Base-by-base conservation (phyloP, 1,284 basidiomycete species). In the Heterobasidion occidentale region DNA sequence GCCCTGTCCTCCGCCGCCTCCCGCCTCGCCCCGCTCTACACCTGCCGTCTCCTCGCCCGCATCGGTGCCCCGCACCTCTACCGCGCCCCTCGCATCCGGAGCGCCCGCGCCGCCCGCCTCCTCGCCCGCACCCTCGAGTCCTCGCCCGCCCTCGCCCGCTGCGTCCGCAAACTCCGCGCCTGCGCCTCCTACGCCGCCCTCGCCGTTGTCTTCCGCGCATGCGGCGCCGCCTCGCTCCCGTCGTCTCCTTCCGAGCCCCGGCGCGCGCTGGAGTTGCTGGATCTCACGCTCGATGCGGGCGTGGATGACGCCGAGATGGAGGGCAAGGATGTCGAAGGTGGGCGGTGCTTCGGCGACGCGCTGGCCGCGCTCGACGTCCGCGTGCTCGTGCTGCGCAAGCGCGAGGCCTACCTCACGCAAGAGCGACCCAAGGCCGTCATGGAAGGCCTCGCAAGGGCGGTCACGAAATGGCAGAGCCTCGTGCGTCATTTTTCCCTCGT, bases 61-160 rank as follows among this genome's bases (percentile, higher is more conserved):
- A 54, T 54, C 46, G 38, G 45, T 42, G 47, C 53, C 15, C 53
- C 46, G 8, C 46, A 33, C 4, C 53, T 54, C 53, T 54, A 54
- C 46, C 45, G 42, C 17, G 17, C 53, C 45, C 15, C 19, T 5
- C 45, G n/a, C 35, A 15, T 54, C 45, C 9, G 17, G 33, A 47
- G 45, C 7, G 19, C 53, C 2, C 33, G 46, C 27, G 9, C 44
- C 34, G 46, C 53, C 17, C 6, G 14, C 34, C 14, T 35, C 33
- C 46, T 54, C 20, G 46, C 53, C 6, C 33, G 35, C 33, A 54
- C 53, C 34, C 53, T 54, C 33, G 33, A 44, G 33, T n/a, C 45
- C 45, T n/a, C 36, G 7, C 45, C 45, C 20, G 53, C 20, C 7
- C 44, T 54, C 20, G 45, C 45, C 17, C 2, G 2, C n/a, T 38